Conservation (phyloP, 805 yeast species). For the Pichia phayaonensis region DNA sequence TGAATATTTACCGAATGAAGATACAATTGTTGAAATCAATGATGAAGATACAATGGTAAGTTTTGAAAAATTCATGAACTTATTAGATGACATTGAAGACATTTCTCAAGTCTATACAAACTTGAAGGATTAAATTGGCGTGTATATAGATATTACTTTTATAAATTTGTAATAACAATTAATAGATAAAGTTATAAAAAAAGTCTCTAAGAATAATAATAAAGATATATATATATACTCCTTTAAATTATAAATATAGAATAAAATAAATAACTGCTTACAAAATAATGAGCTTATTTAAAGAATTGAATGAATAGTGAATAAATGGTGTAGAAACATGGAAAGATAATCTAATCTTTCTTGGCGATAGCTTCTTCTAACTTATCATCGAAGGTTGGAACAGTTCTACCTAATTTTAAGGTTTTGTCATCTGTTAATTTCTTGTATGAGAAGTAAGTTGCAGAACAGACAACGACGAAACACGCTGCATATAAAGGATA, state of each 20-base stretch:
- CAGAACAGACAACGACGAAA: constrained; percentile 44
- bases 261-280: background rate
- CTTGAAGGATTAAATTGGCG: constrained; percentile 26
- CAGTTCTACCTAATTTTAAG: constrained; percentile 41
- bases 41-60: constrained; percentile 44
- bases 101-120: constrained; percentile 76
- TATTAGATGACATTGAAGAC: constrained; percentile 75
- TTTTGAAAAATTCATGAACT: constrained; percentile 48
- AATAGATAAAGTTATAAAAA: background rate
- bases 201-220: background rate
- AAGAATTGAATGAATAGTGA: background rate
- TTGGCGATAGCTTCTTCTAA: constrained; percentile 29
- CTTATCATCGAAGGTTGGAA: constrained; percentile 36
- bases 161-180: background rate
- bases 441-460: constrained; percentile 44
- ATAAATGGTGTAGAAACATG: background rate
- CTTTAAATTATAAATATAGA: background rate
- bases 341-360: constrained; percentile 14
- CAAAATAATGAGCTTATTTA: background rate
- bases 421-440: constrained; percentile 42
- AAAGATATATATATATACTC: background rate
- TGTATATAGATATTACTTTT: background rate
- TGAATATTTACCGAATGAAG: constrained; percentile 57
- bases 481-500: constrained; percentile 52
- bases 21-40: constrained; percentile 46